phyloP scores from a whole-genome alignment of 2,329 filamentous ascomycete genomes.

The Xylariaceae sp. region DNA sequence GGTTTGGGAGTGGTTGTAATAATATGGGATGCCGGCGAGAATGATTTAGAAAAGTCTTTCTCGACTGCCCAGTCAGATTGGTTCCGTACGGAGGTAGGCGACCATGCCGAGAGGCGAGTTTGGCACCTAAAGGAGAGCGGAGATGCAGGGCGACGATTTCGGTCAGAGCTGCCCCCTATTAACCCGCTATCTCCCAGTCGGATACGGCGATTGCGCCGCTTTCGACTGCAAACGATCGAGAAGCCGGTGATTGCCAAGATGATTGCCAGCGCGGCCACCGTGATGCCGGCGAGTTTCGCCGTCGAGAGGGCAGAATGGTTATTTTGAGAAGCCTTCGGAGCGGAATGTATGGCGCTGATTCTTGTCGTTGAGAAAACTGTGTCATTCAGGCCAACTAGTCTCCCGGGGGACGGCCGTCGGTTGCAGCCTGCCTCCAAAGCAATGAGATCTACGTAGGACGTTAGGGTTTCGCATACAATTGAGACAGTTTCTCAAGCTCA shows the following conservation, averaged over 20 bases:
- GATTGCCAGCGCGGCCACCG: constrained; percentile 37
- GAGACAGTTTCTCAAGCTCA: constrained; percentile 30
- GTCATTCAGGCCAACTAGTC: constrained; percentile 39
- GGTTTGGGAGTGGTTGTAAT: constrained; percentile 19
- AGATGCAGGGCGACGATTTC: constrained; percentile 37
- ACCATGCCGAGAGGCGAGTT: constrained; percentile 40
- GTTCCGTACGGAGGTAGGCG: constrained; percentile 36
- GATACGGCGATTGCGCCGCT: constrained; percentile 38
- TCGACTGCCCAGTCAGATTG: constrained; percentile 24
- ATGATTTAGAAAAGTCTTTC: constrained; percentile 20
- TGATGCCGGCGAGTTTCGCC: constrained; percentile 43
- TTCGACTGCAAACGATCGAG: constrained; percentile 44
- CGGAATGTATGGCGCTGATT: constrained; percentile 37
- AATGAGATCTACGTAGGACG: constrained; percentile 40
- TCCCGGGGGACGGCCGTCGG: constrained; percentile 41
- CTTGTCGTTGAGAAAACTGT: constrained; percentile 41
- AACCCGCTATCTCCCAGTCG: constrained; percentile 24
- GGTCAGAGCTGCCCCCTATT: too few species aligned
- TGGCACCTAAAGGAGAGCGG: constrained; percentile 51
- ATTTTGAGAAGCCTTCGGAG: constrained; percentile 20
- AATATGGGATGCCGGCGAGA: constrained; percentile 23
- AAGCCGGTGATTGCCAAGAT: constrained; percentile 39
- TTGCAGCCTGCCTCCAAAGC: constrained; percentile 50
- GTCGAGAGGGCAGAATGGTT: constrained; percentile 32
- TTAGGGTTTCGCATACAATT: constrained; percentile 6